Conservation (phyloP, 176 grass and related monocot genomes). For the Phoenix dactylifera region DNA sequence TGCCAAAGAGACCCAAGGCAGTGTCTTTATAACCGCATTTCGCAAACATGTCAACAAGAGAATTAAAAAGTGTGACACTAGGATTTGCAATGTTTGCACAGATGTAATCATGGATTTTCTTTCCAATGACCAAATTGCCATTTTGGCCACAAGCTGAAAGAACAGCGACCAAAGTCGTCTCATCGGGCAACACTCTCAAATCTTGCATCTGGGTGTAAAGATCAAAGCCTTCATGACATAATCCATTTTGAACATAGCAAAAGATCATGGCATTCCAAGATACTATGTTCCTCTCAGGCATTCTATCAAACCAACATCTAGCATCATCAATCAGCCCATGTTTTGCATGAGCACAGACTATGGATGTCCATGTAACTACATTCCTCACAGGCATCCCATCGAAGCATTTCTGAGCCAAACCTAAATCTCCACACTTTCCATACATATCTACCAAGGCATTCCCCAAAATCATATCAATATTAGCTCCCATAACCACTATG, state of each 20-base stretch:
- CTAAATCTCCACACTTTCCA: constrained; percentile 2
- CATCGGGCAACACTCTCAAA: background rate
- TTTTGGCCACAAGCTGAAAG: constrained; percentile 9
- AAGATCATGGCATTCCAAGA: constrained; percentile 6
- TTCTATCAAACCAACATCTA: background rate
- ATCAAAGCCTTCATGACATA: background rate
- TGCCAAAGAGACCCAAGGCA: background rate
- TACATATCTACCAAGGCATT: constrained; percentile 9
- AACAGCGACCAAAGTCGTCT: background rate
- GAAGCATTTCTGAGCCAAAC: background rate
- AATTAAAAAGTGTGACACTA: background rate
- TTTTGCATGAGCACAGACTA: background rate
- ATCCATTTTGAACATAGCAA: background rate
- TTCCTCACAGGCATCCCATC: background rate
- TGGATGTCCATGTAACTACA: constrained; percentile 5
- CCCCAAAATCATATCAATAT: background rate
- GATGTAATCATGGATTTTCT: background rate
- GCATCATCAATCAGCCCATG: constrained; percentile 5
- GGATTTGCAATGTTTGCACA: background rate
- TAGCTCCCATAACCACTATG: background rate
- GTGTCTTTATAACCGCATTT: background rate
- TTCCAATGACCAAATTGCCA: background rate
- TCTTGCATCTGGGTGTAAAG: background rate
- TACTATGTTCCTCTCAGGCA: constrained; percentile 1
- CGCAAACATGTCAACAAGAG: constrained; percentile 7